Percentiles rank a stretch among this genome's conserved stretches.
Evolutionary conservation across 2,329 filamentous ascomycete species (phyloP).

Genomic region (Colletotrichum orchidophilum): DNA sequence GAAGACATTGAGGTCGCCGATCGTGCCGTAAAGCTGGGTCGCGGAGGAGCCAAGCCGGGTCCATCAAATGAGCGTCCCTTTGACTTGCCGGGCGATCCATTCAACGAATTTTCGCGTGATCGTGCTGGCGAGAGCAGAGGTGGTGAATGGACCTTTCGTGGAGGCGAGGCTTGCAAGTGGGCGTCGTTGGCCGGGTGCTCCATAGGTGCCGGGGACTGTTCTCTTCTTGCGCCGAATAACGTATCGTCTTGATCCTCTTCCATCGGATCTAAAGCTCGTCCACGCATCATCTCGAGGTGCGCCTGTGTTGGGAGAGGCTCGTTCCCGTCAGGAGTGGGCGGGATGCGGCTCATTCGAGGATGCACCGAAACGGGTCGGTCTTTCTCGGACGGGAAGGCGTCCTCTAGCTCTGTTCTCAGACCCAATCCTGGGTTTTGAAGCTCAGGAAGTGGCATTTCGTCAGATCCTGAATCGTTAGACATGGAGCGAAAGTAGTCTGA

Average conservation of each 20-base stretch:
- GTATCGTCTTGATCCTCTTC: constrained; percentile 46
- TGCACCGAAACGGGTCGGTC: constrained; percentile 78
- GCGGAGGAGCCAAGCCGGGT: constrained; percentile 60
- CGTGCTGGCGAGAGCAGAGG: constrained; percentile 47
- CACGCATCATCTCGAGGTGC: constrained; percentile 50
- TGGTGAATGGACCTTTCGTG: constrained; percentile 45
- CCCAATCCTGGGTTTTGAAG: constrained; percentile 51
- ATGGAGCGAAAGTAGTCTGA: constrained; percentile 84
- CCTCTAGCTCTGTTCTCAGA: constrained; percentile 65
- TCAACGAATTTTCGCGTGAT: constrained; percentile 40
- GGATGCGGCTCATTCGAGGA: constrained; percentile 74
- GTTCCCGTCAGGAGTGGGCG: constrained; percentile 58
- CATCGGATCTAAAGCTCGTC: constrained; percentile 43
- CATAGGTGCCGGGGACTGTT: constrained; percentile 66
- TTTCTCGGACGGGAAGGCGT: constrained; percentile 52
- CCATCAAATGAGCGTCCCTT: constrained; percentile 60
- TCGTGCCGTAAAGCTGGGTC: constrained; percentile 58
- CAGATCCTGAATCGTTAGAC: constrained; percentile 69
- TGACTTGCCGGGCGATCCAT: constrained; percentile 55
- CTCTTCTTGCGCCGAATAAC: constrained; percentile 63
- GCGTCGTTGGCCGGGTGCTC: constrained; percentile 45
- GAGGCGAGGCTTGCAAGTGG: constrained; percentile 36
- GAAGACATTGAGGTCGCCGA: constrained; percentile 71
- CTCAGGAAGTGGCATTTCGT: constrained; percentile 44
- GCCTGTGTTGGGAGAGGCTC: constrained; percentile 57